These are phyloP conservation scores for Xylariaceae sp. DNA, from an alignment of 2,329 filamentous ascomycete species.

Conservation along the genomic window DNA sequence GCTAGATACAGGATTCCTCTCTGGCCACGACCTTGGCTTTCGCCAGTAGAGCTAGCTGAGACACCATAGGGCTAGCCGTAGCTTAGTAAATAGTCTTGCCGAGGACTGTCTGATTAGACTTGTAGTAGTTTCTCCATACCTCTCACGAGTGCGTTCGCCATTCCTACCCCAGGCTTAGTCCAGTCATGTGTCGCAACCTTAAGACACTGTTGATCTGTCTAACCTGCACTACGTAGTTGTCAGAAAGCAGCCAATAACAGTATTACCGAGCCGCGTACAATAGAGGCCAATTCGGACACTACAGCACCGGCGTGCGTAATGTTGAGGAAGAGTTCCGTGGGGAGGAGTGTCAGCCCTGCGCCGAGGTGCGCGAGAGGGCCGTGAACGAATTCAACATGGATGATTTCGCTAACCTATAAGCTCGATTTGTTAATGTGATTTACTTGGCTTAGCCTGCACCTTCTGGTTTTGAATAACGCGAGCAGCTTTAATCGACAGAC, in stretches of 20 bases:
- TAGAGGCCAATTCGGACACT: slow-evolving; percentile 25
- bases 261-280: slow-evolving; percentile 24
- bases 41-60: not conserved
- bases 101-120: not conserved
- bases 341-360: slow-evolving; percentile 26
- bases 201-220: slow-evolving; percentile 24
- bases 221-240: slow-evolving; percentile 23
- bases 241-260: slow-evolving; percentile 21
- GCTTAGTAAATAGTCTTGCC: too few species aligned
- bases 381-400: slow-evolving; percentile 25
- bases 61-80: too few species aligned
- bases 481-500: too few species aligned
- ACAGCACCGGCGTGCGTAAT: slow-evolving; percentile 15
- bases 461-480: too few species aligned
- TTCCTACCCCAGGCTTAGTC: not conserved
- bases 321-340: slow-evolving; percentile 28
- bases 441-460: too few species aligned
- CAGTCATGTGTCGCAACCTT: slow-evolving; percentile 28
- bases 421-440: too few species aligned
- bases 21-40: too few species aligned
- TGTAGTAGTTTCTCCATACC: not conserved
- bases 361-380: slow-evolving; percentile 13
- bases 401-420: slow-evolving; percentile 21
- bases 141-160: too few species aligned
- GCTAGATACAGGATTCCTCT: not conserved